Conservation (phyloP, 345 rosid genomes). For the Aegle marmelos region DNA sequence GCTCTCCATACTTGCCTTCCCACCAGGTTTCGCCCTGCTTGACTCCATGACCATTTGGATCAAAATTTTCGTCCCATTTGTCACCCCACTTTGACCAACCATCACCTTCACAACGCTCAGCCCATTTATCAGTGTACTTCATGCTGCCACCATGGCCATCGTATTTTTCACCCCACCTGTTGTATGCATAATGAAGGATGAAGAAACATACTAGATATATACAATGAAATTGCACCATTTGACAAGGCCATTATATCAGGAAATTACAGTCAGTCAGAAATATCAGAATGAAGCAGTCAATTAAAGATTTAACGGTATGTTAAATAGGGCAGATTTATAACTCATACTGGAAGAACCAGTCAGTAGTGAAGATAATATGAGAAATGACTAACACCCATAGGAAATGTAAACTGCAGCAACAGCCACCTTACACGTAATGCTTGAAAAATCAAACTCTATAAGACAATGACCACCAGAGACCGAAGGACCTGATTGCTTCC, state of each 20-base stretch:
- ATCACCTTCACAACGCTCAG: slow-evolving; percentile 74
- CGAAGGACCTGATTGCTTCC: not conserved
- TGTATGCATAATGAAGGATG: not conserved
- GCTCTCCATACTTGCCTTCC: slow-evolving; percentile 79
- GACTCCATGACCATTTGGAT: slow-evolving; percentile 68
- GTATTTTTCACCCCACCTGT: slow-evolving; percentile 94
- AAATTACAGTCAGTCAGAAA: not conserved
- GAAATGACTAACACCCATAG: not conserved
- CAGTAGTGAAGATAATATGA: not conserved
- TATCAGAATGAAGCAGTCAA: not conserved
- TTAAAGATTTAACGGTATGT: not conserved
- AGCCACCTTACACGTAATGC: not conserved
- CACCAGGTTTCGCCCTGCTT: slow-evolving; percentile 98
- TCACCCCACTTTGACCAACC: slow-evolving; percentile 98
- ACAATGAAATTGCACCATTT: not conserved
- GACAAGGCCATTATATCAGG: not conserved
- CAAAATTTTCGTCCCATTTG: slow-evolving; percentile 95
- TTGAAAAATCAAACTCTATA: not conserved
- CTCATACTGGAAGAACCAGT: not conserved
- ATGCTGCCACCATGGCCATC: slow-evolving; percentile 86
- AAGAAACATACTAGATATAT: not conserved
- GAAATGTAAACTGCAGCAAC: not conserved
- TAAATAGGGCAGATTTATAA: not conserved
- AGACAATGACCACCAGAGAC: not conserved
- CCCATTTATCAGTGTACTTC: slow-evolving; percentile 97